Base-by-base conservation (phyloP, 2,329 filamentous ascomycete genomes). In the Diaporthe sp. region DNA sequence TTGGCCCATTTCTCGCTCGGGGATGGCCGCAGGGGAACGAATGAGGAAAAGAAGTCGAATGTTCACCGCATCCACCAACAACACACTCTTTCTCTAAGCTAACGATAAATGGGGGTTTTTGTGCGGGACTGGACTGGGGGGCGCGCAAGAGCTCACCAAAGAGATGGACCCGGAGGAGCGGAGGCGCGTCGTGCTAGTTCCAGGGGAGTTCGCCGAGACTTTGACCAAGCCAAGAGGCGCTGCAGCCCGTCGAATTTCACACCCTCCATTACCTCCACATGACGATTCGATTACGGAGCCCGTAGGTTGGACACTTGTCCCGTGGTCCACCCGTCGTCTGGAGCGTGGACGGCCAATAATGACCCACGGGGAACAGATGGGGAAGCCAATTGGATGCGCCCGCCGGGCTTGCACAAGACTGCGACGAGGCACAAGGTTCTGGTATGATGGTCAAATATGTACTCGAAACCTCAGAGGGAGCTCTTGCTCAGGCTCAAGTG, bases 151-250 rank as follows among this genome's bases (percentile, higher is more conserved):
- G 22, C 76, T 74, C 28, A 72, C 70, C 61, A 68, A 68, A 25
- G 67, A 71, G 37, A 65, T 79, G 22, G 61, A 61, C 55, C 49
- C 72, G 15, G 75, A 74, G 17, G 71, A 78, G 49, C 71, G 75
- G 58, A 71, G 73, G 17, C 70, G 71, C 9, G 67, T 78, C 34
- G 78, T 75, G 8, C 74, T 79, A 47, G 74, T 17, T 53, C 49
- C 39, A 39, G 65, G 68, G 31, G 74, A 75, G n/a, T 78, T 78
- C 28, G 76, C 76, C 22, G 51, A 71, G 28, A 73, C 58, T 9
- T 77, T 79, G 74, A 75, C 4, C 71, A 39, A 31, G 78, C 4
- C 71, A 44, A 28, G 78, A 78, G 68, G 76, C 78, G n/a, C 68
- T 73, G 3, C 55, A 78, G 42, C 67, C 78, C 17, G 74, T 77